Base-by-base conservation (phyloP, 768 basidiomycete species). In the Boletus eberwhitei region DNA sequence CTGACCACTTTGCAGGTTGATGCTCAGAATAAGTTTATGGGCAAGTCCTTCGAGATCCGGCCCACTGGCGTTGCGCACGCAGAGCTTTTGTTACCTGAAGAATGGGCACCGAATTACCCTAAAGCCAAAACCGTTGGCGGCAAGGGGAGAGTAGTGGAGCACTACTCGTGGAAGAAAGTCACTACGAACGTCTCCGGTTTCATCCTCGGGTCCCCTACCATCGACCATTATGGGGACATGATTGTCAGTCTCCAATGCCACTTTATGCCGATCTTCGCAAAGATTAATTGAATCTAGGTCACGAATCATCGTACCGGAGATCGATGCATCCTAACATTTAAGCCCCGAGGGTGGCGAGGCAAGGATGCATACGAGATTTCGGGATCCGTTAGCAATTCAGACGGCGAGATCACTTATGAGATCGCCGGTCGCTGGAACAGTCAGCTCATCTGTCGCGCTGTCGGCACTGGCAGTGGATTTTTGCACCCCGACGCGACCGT, bases 361-460 rank as follows among this genome's bases (percentile, higher is more conserved):
- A 89, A 83, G 62, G 89, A 96, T 57, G 93, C 94, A 0, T 93
- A 80, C 64, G 96, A 98, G 71, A 94, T 98, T 66, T 88, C 87
- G 2, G 96, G 95, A 1, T 80, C 82, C 38, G 93, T 98, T 21
- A 71, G 80, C 54, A 86, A 91, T 64, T 69, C 80, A 1, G 60
- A 73, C 0, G 93, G 89, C 11, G 74, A 79, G 21, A 75, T 86
- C 31, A 83, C 79, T 0, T 90, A 95, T 72, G 93, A 96, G 53
- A 93, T 98, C 45, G 94, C 94, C 0, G 95, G 95, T 5, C 82
- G 93, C 2, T 98, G 95, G 96, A 93, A 92, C 65, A 90, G 89
- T 41, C 95, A 98, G 65, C 84, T 98, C 35, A 86, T 98, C 50
- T 93, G 93, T 19, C 83, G 92, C 11, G 79, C 82, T 21, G 81